Base-by-base conservation (phyloP, 306 rosid genomes). In the Glycine latifolia region DNA sequence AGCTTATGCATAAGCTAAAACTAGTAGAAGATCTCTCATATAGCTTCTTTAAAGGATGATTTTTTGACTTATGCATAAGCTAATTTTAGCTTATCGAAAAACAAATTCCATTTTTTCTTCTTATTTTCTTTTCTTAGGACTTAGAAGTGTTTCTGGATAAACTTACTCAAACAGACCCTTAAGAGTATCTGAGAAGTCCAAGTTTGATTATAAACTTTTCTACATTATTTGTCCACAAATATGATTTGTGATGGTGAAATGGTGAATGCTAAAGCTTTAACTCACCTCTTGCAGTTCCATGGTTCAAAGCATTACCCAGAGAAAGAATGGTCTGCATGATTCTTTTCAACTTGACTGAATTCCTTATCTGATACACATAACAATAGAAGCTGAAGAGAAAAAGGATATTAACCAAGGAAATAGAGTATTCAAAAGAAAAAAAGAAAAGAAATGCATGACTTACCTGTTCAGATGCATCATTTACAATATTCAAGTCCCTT, bases 321-420 rank as follows among this genome's bases (percentile, higher is more conserved):
- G 98, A 96, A 84, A 96, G 99, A 87, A 96, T 96, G 79, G 99
- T 96, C 85, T 96, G 99, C 99, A 96, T 92, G 87, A 92, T 93
- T 88, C 98, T 92, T 92, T 92, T 96, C 93, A 96, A 88, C 89
- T 93, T 96, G 81, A 85, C 91, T 5, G 99, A 96, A 88, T 85
- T 87, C 87, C 94, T 89, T 81, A 93, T 93, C 99, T 96, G 98
- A 86, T 82, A 66, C 73, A 73, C 87, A 86, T 20, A 79, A 33
- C 59, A 67, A 78, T 20, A 12, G 55, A 61, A 89, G 74, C n/a
- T 73, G 71, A 81, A 53, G 82, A 67, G 77, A 15, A 10, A 26
- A 82, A 56, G 11, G 17, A 52, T 8, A 63, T 20, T 37, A 63
- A 41, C 17, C 41, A 15, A 46, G 60, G 53, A 67, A 67, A 60